Percentiles rank a stretch among this genome's conserved stretches.
Conservation (phyloP, 1,284 basidiomycete species). For the Sporisorium exsertum region DNA sequence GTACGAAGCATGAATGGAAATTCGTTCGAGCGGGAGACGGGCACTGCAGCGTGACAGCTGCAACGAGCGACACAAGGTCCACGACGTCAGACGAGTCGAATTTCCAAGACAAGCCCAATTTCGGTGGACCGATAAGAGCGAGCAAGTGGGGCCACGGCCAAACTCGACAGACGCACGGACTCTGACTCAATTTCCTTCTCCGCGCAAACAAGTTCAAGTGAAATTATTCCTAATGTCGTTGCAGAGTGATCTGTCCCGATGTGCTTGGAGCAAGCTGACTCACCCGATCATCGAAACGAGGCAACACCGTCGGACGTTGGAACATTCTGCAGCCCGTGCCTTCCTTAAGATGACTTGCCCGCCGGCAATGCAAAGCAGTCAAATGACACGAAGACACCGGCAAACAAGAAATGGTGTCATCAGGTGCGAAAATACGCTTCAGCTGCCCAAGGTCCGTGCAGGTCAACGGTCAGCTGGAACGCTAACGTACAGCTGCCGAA, state of each 20-base stretch:
- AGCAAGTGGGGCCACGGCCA: slow-evolving; percentile 9
- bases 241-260: slow-evolving; percentile 1
- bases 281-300: neutral
- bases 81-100: slow-evolving; percentile 9
- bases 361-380: neutral
- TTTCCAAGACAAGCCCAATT: neutral
- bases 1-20: neutral
- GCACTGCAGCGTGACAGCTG: slow-evolving; percentile 1
- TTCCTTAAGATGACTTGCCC: neutral
- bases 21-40: neutral
- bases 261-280: neutral
- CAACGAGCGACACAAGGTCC: neutral
- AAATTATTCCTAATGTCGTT: neutral
- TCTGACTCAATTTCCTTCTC: neutral
- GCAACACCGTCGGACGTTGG: no score
- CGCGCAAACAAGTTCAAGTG: neutral
- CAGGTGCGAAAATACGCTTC: neutral
- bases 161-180: slow-evolving; percentile 17
- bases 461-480: neutral
- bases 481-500: no score
- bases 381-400: neutral
- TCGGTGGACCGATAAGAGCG: slow-evolving; percentile 9
- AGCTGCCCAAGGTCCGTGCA: neutral
- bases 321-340: neutral
- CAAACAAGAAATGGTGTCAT: slow-evolving; percentile 1